Conservation (phyloP, 805 yeast genomes). For the Pichia heedii region DNA sequence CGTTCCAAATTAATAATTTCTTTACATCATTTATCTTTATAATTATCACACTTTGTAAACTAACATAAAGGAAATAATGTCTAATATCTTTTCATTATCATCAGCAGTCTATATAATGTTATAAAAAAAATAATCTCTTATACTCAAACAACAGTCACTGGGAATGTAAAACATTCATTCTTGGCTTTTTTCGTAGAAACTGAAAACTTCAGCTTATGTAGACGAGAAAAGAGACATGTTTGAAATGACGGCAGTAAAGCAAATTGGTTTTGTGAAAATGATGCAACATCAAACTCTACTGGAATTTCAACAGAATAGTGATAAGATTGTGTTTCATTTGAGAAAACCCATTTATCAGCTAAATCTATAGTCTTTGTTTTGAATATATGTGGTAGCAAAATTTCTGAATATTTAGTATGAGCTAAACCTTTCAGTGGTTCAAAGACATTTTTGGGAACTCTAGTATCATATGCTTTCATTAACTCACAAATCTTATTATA, state of each 20-base stretch:
- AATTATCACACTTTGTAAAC: too few relatives aligned
- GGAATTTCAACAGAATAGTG: background rate
- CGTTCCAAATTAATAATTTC: too few relatives aligned
- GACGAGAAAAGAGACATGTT: constrained; percentile 7
- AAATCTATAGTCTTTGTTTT: background rate
- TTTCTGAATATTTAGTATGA: background rate
- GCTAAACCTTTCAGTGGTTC: constrained; percentile 7
- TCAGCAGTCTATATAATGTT: too few relatives aligned
- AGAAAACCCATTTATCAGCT: constrained; percentile 5
- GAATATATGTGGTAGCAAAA: constrained; percentile 3
- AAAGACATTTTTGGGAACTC: constrained; percentile 8
- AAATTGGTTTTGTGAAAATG: background rate
- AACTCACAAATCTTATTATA: constrained; percentile 3
- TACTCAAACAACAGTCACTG: constrained; percentile 5
- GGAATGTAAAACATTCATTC: background rate
- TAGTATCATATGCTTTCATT: constrained; percentile 3
- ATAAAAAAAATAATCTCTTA: background rate
- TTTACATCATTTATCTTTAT: too few relatives aligned
- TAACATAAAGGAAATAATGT: too few relatives aligned
- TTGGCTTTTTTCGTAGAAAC: constrained; percentile 1
- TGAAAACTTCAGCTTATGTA: constrained; percentile 2
- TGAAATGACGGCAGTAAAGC: constrained; percentile 10
- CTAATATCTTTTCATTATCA: too few relatives aligned
- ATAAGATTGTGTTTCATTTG: background rate
- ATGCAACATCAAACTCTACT: background rate